Conservation (phyloP, 352 stramenopile species). For the Elongisporangium senticosum region DNA sequence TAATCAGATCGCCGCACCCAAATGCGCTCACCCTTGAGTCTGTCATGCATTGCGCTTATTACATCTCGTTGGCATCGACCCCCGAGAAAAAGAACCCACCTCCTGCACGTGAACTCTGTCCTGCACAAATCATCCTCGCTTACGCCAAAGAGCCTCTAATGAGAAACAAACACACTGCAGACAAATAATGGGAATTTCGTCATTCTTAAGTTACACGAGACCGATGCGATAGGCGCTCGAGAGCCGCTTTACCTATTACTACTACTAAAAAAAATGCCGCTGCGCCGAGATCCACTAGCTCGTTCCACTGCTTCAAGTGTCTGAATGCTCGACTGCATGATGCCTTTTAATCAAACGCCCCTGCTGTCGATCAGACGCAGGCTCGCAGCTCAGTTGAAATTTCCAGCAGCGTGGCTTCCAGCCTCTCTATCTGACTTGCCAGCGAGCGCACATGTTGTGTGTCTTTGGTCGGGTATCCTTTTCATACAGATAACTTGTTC, state of each 20-base stretch:
- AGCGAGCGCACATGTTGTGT: not conserved
- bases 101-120: too few species aligned
- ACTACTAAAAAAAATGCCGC: not conserved
- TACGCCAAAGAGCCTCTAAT: too few species aligned
- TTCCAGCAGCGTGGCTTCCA: not conserved
- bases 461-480: not conserved
- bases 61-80: not conserved
- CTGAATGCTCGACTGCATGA: not conserved
- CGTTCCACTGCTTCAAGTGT: not conserved
- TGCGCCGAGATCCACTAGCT: not conserved
- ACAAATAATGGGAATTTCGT: not conserved
- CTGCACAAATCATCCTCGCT: too few species aligned
- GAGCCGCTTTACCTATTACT: not conserved
- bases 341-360: not conserved
- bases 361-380: not conserved
- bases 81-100: too few species aligned
- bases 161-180: not conserved
- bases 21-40: not conserved
- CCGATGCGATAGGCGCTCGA: not conserved
- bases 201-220: not conserved
- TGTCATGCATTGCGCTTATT: not conserved
- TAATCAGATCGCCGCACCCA: not conserved
- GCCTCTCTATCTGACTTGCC: not conserved
- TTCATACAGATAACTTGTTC: slow-evolving; percentile 48
- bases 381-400: not conserved